phyloP scores from a whole-genome alignment of 2,329 filamentous ascomycete genomes.

The Aschersonia sp. region DNA sequence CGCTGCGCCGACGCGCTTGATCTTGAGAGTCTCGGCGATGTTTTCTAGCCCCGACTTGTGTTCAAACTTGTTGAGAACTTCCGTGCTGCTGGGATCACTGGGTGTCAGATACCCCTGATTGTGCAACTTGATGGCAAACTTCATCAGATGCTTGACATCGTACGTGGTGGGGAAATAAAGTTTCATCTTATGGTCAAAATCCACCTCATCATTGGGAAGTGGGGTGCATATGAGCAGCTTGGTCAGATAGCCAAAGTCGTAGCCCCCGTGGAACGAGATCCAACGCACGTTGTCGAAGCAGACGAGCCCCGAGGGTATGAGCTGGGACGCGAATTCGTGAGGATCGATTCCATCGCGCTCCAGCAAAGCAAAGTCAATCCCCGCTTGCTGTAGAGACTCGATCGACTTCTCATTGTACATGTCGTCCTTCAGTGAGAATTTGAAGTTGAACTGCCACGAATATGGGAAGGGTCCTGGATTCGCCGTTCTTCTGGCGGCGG shows the following conservation, averaged over 20 bases:
- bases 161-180: conserved; percentile 88
- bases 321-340: conserved; percentile 70
- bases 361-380: conserved; percentile 80
- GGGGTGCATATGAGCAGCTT: conserved; percentile 78
- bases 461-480: conserved; percentile 51
- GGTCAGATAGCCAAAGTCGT: conserved; percentile 94
- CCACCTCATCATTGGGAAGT: conserved; percentile 75
- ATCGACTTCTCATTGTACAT: conserved; percentile 98
- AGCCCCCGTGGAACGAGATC: conserved; percentile 96
- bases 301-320: conserved; percentile 85
- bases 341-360: conserved; percentile 85
- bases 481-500: conserved; percentile 23
- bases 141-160: conserved; percentile 96
- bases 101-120: conserved; percentile 48
- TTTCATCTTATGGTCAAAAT: conserved; percentile 79
- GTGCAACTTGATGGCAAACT: conserved; percentile 63
- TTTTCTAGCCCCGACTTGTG: conserved; percentile 86
- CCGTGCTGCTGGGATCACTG: conserved; percentile 47
- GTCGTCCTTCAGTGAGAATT: conserved; percentile 84
- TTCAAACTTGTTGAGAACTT: conserved; percentile 73
- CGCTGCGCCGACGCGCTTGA: conserved; percentile 73
- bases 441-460: conserved; percentile 99
- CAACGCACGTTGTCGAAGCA: conserved; percentile 80
- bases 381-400: conserved; percentile 74
- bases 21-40: conserved; percentile 82